A percentile compares a stretch with the other conserved stretches of the same genome.
Evolutionary conservation across 345 rosid genomes (phyloP).

Genomic region (Heritiera fomes): DNA sequence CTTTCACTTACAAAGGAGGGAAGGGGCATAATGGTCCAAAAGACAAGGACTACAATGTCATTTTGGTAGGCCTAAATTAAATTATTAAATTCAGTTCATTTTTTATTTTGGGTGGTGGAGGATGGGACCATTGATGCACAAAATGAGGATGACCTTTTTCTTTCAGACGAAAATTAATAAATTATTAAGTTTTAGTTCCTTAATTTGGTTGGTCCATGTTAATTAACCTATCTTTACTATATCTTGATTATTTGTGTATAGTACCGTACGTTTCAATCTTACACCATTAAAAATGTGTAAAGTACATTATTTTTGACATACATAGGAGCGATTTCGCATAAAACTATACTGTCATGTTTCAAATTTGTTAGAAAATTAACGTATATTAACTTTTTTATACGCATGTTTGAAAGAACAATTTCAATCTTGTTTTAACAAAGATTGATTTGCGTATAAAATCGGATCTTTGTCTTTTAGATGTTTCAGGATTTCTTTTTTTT

Average conservation of each 20-base stretch:
- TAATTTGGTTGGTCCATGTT: not conserved
- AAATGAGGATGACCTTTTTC: not conserved
- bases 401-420: too few species aligned
- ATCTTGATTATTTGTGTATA: not conserved
- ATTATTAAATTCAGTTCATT: not conserved
- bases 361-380: too few species aligned
- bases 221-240: not conserved
- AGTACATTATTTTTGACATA: too few species aligned
- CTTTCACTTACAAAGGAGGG: not conserved
- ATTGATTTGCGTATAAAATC: too few species aligned
- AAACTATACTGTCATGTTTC: too few species aligned
- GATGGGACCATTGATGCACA: not conserved
- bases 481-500: too few species aligned
- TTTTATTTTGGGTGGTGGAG: conserved; percentile 11
- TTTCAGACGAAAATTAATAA: not conserved
- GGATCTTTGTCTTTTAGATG: too few species aligned
- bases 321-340: too few species aligned
- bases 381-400: too few species aligned
- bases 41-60: not conserved
- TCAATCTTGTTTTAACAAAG: too few species aligned
- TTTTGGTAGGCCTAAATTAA: not conserved
- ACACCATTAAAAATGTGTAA: not conserved
- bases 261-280: not conserved
- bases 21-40: conserved; percentile 11
- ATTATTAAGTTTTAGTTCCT: not conserved